phyloP scores from a whole-genome alignment of 2,329 filamentous ascomycete species.

The Cordyceps cicadae region DNA sequence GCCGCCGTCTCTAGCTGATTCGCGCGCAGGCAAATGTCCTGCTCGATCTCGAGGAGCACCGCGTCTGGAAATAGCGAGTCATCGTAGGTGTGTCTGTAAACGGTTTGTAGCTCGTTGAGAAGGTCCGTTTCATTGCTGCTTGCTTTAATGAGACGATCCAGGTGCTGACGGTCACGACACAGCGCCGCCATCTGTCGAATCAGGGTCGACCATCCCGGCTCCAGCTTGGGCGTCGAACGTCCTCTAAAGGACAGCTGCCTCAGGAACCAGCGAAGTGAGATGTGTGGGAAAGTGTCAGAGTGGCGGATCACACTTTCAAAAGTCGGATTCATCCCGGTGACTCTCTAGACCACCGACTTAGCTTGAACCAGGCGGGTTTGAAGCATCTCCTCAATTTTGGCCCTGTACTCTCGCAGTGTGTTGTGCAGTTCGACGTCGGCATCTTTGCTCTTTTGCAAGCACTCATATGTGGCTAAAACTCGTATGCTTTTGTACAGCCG shows the following conservation, averaged over 20 bases:
- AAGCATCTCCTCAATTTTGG: not conserved
- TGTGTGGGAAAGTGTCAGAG: not conserved
- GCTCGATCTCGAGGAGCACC: constrained; percentile 57
- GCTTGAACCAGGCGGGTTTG: not conserved
- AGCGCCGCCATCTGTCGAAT: not conserved
- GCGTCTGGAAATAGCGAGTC: constrained; percentile 41
- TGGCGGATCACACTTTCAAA: not conserved
- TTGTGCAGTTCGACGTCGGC: not conserved
- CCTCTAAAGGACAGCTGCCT: not conserved
- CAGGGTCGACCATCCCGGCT: not conserved
- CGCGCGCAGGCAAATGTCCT: constrained; percentile 49
- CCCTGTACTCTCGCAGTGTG: not conserved
- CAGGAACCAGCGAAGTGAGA: not conserved
- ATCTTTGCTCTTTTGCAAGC: not conserved
- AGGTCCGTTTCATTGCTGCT: constrained; percentile 19
- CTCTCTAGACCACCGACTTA: not conserved
- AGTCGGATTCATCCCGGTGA: not conserved
- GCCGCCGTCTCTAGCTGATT: constrained; percentile 50
- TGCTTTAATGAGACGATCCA: constrained; percentile 27
- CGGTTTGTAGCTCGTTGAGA: not conserved
- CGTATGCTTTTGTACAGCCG: not conserved
- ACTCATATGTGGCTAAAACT: not conserved
- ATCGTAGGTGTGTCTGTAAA: not conserved
- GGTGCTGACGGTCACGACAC: not conserved
- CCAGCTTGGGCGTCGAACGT: too few relatives aligned